Percentiles rank a stretch among this genome's conserved stretches.
Conservation (phyloP, 129 eudicot species). For the Heracleum sosnowskyi region DNA sequence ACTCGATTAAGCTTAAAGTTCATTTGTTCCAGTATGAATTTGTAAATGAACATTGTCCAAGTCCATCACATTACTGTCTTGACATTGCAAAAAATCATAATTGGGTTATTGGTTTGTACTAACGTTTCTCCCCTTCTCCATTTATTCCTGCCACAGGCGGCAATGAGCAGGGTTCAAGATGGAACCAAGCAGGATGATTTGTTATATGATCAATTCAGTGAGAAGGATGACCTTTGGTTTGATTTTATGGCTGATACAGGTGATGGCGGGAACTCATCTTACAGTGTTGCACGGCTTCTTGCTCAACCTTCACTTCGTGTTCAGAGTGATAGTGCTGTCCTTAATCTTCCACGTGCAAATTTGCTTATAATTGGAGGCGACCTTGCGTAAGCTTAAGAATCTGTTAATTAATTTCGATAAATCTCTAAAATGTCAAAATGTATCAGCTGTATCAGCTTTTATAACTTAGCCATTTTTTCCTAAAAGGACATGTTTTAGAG, state of each 20-base stretch:
- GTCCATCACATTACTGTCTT: background rate
- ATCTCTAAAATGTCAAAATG: background rate
- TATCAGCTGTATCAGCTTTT: background rate
- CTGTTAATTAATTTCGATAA: background rate
- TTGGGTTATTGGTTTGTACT: background rate
- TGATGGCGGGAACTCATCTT: slow-evolving; percentile 94
- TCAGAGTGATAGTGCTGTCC: slow-evolving; percentile 24
- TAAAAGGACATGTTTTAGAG: background rate
- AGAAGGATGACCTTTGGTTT: slow-evolving; percentile 83
- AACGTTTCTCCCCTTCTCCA: background rate
- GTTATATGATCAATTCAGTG: slow-evolving; percentile 74
- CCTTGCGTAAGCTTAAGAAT: slow-evolving; percentile 80
- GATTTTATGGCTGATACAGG: slow-evolving; percentile 99
- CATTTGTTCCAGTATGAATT: background rate
- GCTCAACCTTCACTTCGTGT: slow-evolving; percentile 72
- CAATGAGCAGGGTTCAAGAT: slow-evolving; percentile 75
- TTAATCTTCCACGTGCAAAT: slow-evolving; percentile 66
- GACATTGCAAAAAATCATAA: background rate
- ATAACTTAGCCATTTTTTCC: background rate
- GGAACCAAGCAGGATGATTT: slow-evolving; percentile 62
- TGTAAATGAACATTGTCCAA: background rate
- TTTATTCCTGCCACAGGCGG: slow-evolving; percentile 46
- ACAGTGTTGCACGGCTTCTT: slow-evolving; percentile 75
- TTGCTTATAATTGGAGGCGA: slow-evolving; percentile 98
- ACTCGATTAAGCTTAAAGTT: background rate